Percentiles rank a stretch among this genome's conserved stretches.
These are phyloP conservation scores for Nitzschia sp. DNA, from an alignment of 108 stramenopile species.

Conservation along the genomic window DNA sequence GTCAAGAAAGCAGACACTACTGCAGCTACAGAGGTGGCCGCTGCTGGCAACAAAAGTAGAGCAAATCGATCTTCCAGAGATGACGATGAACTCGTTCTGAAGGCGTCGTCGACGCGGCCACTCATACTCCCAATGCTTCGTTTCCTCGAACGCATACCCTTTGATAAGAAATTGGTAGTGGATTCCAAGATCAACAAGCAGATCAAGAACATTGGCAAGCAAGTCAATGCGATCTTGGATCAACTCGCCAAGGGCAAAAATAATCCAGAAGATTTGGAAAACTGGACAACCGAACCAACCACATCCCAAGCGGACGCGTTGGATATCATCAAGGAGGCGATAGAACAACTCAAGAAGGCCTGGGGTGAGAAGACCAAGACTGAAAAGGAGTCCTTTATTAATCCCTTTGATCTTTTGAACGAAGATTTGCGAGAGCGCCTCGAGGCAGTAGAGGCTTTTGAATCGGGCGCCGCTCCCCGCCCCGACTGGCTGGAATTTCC, in stretches of 20 bases:
- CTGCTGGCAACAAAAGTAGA: background rate
- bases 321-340: conserved; percentile 25
- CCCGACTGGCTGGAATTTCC: conserved; percentile 42
- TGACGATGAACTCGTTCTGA: background rate
- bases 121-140: conserved; percentile 41
- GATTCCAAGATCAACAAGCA: conserved; percentile 65
- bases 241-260: conserved; percentile 8
- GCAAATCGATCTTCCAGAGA: background rate
- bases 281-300: conserved; percentile 19
- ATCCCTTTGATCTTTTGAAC: conserved; percentile 40
- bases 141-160: conserved; percentile 47
- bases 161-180: conserved; percentile 49
- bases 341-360: conserved; percentile 39
- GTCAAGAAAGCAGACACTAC: background rate
- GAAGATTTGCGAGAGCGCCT: conserved; percentile 23
- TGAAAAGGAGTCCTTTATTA: conserved; percentile 6
- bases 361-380: conserved; percentile 42
- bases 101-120: conserved; percentile 38
- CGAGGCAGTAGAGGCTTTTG: conserved; percentile 19
- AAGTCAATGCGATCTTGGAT: conserved; percentile 30
- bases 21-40: background rate
- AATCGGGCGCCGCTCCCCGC: conserved; percentile 20
- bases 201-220: conserved; percentile 45
- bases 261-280: conserved; percentile 3
- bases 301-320: conserved; percentile 16